Base-by-base conservation (phyloP, 1,284 basidiomycete species). In the Flammula alnicola region DNA sequence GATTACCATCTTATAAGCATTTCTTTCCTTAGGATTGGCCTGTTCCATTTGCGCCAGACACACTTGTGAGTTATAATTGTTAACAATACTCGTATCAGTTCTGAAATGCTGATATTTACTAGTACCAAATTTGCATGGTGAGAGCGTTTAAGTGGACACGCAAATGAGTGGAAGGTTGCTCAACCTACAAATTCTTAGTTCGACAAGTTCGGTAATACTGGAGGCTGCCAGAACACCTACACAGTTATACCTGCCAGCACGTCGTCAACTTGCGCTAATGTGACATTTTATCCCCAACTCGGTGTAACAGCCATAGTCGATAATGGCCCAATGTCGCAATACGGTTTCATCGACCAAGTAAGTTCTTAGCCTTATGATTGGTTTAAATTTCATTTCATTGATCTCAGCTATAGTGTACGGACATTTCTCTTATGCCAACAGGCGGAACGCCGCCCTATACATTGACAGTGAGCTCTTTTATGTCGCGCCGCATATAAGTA, bases 41-140 rank as follows among this genome's bases (percentile, higher is more conserved):
- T 27, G 77, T 84, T 22, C 83, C 83, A 1, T 85, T 81, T 54
- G 63, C 70, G 1, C 81, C 81, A 2, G 79, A 75, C 10, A 84
- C 83, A 19, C 68, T 72, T 64, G 78, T 79, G 60, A 59, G 62
- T 56, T 17, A 4, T 16, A n/a, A 7, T 36, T 7, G 5, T 37
- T 20, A 9, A 27, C 12, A 14, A 8, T 23, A 31, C 17, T 5
- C 32, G 9, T 20, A 14, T 31, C 25, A 46, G 17, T 19, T 1
- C 26, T 11, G 3, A 8, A 10, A 35, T 10, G n/a, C 10, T 19
- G 4, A 22, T 41, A 40, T 40, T 36, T 29, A 43, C 26, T 56
- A 80, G 74, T 85, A 82, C 62, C 81, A 84, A 69, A 79, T 82
- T 63, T 85, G 83, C 71, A 85, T 85, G 47, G 47, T 49, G 3